A percentile compares a stretch with the other conserved stretches of the same genome.
Evolutionary conservation across 768 basidiomycete genomes (phyloP).

Genomic region (Pholiota molesta): DNA sequence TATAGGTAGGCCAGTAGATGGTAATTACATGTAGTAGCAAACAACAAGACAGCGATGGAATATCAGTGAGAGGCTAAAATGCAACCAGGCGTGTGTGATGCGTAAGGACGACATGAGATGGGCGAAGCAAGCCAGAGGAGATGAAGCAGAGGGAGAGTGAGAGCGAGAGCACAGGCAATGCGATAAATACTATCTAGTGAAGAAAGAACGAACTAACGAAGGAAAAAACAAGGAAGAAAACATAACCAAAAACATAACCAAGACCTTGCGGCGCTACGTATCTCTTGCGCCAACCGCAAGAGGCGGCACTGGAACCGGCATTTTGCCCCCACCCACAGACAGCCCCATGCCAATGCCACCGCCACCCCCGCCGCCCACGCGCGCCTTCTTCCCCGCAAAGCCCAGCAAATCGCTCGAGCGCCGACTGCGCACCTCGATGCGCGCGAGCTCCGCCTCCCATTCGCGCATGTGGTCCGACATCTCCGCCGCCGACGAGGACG

Average conservation of each 20-base stretch:
- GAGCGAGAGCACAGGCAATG: constrained; percentile 3
- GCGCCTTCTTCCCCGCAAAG: constrained; percentile 44
- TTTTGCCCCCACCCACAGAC: background rate
- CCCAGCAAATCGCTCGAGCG: constrained; percentile 50
- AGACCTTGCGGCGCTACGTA: background rate
- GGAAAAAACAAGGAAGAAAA: background rate
- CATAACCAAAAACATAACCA: background rate
- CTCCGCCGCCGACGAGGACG: background rate
- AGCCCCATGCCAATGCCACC: background rate
- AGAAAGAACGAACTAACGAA: background rate
- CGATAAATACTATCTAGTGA: constrained; percentile 3
- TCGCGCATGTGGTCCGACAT: constrained; percentile 49
- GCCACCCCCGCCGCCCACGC: constrained; percentile 15
- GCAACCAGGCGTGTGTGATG: background rate
- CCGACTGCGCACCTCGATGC: constrained; percentile 67
- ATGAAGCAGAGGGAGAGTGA: background rate
- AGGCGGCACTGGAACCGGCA: background rate
- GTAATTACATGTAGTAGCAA: constrained; percentile 3
- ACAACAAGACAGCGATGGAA: background rate
- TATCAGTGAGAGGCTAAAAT: background rate
- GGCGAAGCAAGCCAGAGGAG: background rate
- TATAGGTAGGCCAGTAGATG: constrained; percentile 7
- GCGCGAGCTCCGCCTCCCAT: constrained; percentile 80
- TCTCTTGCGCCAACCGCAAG: background rate
- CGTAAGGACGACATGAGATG: no score